Conservation (phyloP, 306 rosid genomes). For the Trifolium pratense region DNA sequence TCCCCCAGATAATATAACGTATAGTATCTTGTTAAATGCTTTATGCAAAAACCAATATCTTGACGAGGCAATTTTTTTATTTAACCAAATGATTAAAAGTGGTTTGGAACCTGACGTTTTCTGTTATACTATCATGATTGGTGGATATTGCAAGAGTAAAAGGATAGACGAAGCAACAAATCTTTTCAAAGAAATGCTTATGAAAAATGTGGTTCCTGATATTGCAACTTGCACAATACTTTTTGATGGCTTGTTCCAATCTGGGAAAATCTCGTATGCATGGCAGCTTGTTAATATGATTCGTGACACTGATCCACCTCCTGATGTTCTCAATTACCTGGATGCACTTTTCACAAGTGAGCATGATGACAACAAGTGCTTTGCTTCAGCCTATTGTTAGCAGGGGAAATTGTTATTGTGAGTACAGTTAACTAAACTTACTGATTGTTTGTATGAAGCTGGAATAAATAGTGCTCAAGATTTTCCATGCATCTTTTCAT, state of each 20-base stretch:
- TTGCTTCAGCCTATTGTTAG: slow-evolving; percentile 5
- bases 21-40: slow-evolving; percentile 38
- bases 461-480: background rate
- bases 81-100: slow-evolving; percentile 24
- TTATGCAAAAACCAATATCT: slow-evolving; percentile 33
- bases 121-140: slow-evolving; percentile 39
- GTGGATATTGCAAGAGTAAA: slow-evolving; percentile 32
- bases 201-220: slow-evolving; percentile 29
- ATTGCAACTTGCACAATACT: slow-evolving; percentile 18
- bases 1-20: slow-evolving; percentile 20
- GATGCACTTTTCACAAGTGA: slow-evolving; percentile 4
- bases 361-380: slow-evolving; percentile 2
- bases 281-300: slow-evolving; percentile 28
- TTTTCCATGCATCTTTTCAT: slow-evolving; percentile 9
- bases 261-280: slow-evolving; percentile 29
- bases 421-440: slow-evolving; percentile 1
- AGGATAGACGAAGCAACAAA: slow-evolving; percentile 21
- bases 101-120: slow-evolving; percentile 33
- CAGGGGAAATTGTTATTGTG: slow-evolving; percentile 6
- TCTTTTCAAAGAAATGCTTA: slow-evolving; percentile 30
- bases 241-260: slow-evolving; percentile 30
- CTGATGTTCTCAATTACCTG: slow-evolving; percentile 13
- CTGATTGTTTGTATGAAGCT: background rate
- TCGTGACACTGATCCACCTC: background rate
- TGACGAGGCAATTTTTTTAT: slow-evolving; percentile 30